phyloP scores from a whole-genome alignment of 345 rosid species.

The Gossypium australe region DNA sequence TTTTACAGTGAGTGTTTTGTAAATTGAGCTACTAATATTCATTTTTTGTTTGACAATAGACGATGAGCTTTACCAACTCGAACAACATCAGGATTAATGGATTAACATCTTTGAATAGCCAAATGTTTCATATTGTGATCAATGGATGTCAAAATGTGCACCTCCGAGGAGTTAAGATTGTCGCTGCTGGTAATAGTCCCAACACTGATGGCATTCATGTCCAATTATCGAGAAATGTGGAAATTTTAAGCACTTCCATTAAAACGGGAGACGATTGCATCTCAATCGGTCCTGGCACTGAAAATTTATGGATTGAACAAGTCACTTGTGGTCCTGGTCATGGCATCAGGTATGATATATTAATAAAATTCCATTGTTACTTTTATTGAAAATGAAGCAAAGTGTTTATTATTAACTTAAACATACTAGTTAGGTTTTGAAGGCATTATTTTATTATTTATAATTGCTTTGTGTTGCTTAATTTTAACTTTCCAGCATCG shows the following conservation, averaged over 20 bases:
- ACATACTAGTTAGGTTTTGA: background rate
- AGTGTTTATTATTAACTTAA: background rate
- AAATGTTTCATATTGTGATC: constrained; percentile 25
- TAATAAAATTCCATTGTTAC: background rate
- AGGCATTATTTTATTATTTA: background rate
- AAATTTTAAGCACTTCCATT: constrained; percentile 11
- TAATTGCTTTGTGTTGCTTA: too few relatives aligned
- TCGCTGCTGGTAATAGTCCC: constrained; percentile 17
- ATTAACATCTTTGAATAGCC: constrained; percentile 22
- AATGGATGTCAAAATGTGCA: constrained; percentile 19
- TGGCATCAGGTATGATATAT: constrained; percentile 19
- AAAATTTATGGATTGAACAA: constrained; percentile 18
- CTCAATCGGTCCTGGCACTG: constrained; percentile 9
- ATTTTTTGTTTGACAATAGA: background rate
- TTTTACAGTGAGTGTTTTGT: too few relatives aligned
- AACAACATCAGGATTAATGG: constrained; percentile 19
- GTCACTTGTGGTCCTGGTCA: constrained; percentile 31
- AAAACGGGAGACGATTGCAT: constrained; percentile 22
- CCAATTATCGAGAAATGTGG: constrained; percentile 17
- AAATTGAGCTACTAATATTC: background rate
- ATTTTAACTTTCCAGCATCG: constrained; percentile 36
- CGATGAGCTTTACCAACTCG: constrained; percentile 21
- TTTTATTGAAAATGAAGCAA: background rate
- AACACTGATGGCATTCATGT: constrained; percentile 31
- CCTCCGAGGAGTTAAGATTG: constrained; percentile 7